Conservation (phyloP, 1,284 basidiomycete species). For the Cutaneotrichosporon sp. region DNA sequence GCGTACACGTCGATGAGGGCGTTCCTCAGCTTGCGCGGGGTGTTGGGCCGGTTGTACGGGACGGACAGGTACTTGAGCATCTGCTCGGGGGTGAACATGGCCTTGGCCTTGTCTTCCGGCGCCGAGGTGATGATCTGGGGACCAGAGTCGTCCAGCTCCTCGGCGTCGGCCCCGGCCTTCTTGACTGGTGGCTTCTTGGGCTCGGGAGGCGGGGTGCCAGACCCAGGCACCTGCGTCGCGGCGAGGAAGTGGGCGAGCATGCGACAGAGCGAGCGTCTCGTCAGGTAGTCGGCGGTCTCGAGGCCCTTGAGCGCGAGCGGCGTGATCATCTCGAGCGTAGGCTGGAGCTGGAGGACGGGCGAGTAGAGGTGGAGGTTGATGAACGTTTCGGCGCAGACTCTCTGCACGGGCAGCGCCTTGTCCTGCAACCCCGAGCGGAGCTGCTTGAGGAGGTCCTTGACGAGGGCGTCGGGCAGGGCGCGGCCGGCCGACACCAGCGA, state of each 20-base stretch:
- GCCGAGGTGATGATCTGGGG: conserved; percentile 57
- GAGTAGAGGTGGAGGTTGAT: conserved; percentile 41
- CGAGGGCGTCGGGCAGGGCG: conserved; percentile 74
- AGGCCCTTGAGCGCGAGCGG: conserved; percentile 71
- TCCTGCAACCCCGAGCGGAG: conserved; percentile 75
- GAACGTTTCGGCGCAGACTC: conserved; percentile 68
- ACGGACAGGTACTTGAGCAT: conserved; percentile 79
- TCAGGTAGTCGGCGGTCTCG: conserved; percentile 80
- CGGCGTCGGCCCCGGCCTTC: conserved; percentile 63
- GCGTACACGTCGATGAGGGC: conserved; percentile 90
- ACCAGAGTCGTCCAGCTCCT: conserved; percentile 63
- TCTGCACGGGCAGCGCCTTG: conserved; percentile 81
- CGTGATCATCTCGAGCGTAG: conserved; percentile 53
- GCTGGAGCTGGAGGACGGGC: conserved; percentile 35
- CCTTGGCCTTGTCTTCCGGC: conserved; percentile 63
- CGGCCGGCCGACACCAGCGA: conserved; percentile 74
- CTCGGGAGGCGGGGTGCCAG: conserved; percentile 52
- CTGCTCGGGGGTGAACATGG: conserved; percentile 72
- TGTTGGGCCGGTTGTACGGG: conserved; percentile 73
- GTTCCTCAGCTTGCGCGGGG: conserved; percentile 70
- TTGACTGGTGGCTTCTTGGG: conserved; percentile 61
- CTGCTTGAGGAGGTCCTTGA: conserved; percentile 83
- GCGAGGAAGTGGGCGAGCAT: conserved; percentile 82
- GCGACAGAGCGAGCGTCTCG: conserved; percentile 73
- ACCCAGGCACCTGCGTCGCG: conserved; percentile 75